Base-by-base conservation (phyloP, 164 flowering plant genomes). In the Annona squamosa region DNA sequence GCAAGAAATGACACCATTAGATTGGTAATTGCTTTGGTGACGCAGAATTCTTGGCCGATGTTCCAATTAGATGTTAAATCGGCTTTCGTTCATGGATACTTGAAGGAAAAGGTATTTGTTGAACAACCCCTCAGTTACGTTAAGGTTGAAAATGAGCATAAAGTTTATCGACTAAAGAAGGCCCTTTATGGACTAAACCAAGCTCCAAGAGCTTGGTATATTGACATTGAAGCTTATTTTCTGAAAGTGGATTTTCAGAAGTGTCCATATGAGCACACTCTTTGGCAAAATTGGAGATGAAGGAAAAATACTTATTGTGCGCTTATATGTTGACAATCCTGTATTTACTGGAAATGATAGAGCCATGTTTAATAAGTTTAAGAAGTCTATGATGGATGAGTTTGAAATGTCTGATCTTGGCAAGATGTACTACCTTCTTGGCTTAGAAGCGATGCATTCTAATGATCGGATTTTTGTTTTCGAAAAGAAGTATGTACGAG, bases 51-150 rank as follows among this genome's bases (percentile, higher is more conserved):
- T 10, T 52, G 64, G 63, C 71, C 68, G 26, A 72, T 75, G 41
- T 75, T 18, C 26, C 77, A 75, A 42, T 17, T 63, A 42, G 69
- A 75, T 63, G 61, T 75, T 4, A 75, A 75, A 48, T 69, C 69
- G 46, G 48, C 73, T 26, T 75, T 75, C 44, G 69, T 69, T 12
- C 76, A 74, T 78, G 80, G 80, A 46, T 48, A 78, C 41, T 62
- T 78, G 67, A 42, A 78, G 7, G 72, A 74, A 68, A 26, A 26
- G 37, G 37, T 19, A 71, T 71, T 48, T 68, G 46, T 78, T 46
- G 68, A 71, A 12, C 77, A 73, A 69, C 80, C 77, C 52, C 64
- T 1, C 48, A 59, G 77, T 42, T 70, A 69, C 65, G 42, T 73
- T 17, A 69, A 73, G 2, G 4, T 26, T 2, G 74, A 71, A n/a